phyloP scores from a whole-genome alignment of 140 eudicot genomes.

The Anethum foeniculum region DNA sequence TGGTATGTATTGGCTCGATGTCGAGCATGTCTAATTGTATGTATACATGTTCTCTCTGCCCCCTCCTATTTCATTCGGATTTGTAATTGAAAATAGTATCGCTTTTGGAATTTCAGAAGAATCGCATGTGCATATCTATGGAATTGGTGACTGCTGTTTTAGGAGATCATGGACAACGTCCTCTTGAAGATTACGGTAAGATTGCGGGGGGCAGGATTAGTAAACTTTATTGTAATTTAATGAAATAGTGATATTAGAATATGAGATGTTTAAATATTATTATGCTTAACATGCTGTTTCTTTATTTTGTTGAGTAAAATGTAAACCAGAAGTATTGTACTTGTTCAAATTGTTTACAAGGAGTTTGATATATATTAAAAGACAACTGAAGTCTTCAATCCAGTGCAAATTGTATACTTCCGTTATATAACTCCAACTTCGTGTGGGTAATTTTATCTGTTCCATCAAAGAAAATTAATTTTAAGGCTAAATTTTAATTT shows the following conservation, averaged over 20 bases:
- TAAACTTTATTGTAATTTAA: neutral
- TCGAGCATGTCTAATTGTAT: neutral
- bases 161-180: constrained; percentile 98
- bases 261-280: neutral
- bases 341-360: neutral
- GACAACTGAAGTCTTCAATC: neutral
- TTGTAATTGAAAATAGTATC: neutral
- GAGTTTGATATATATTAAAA: neutral
- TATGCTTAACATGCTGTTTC: neutral
- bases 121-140: constrained; percentile 83
- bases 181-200: constrained; percentile 84
- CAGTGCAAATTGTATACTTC: neutral
- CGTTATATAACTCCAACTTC: too few relatives aligned
- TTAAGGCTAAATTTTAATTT: too few relatives aligned
- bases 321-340: neutral
- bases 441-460: too few relatives aligned
- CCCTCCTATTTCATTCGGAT: neutral
- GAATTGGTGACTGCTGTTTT: constrained; percentile 96
- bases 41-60: neutral
- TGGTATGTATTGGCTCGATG: neutral
- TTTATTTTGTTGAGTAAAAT: neutral
- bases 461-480: too few relatives aligned
- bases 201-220: neutral
- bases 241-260: neutral
- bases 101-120: constrained; percentile 33